phyloP scores from a whole-genome alignment of 2,329 filamentous ascomycete genomes.

The Rugonectria rugulosa region DNA sequence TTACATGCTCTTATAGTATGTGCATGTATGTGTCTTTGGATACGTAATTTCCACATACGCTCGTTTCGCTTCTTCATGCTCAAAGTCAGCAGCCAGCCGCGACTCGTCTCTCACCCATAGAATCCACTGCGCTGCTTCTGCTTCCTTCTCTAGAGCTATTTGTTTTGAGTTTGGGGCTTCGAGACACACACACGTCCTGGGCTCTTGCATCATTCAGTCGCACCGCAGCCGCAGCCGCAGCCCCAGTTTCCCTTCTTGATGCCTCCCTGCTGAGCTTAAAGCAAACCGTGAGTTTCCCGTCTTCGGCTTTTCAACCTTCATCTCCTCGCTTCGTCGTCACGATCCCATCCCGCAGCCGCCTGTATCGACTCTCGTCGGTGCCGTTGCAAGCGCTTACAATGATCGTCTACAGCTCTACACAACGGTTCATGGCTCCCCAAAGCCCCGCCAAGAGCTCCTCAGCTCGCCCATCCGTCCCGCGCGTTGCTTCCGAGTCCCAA shows the following conservation, averaged over 20 bases:
- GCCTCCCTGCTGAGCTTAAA: not conserved
- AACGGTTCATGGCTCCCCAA: slow-evolving; percentile 46
- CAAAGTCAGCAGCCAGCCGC: too few relatives aligned
- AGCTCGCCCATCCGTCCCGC: slow-evolving; percentile 41
- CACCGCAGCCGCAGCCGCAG: not conserved
- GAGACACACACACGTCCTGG: not conserved
- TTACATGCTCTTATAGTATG: too few relatives aligned
- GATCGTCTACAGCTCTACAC: slow-evolving; percentile 37
- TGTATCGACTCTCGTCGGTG: not conserved
- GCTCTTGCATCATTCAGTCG: not conserved
- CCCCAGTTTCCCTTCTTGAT: not conserved
- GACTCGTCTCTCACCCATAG: not conserved
- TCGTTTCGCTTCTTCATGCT: too few relatives aligned
- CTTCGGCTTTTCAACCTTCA: not conserved
- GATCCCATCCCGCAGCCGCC: not conserved
- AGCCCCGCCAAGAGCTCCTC: slow-evolving; percentile 38
- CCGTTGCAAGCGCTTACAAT: slow-evolving; percentile 35
- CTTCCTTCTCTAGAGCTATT: not conserved
- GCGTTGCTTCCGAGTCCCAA: slow-evolving; percentile 42
- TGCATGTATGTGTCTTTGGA: too few relatives aligned
- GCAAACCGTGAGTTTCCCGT: not conserved
- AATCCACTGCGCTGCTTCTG: not conserved
- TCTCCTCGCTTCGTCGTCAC: slow-evolving; percentile 7
- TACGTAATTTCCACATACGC: not conserved
- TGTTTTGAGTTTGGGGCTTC: not conserved